Conservation (phyloP, 2,329 filamentous ascomycete species). For the Penicillium griseofulvum region DNA sequence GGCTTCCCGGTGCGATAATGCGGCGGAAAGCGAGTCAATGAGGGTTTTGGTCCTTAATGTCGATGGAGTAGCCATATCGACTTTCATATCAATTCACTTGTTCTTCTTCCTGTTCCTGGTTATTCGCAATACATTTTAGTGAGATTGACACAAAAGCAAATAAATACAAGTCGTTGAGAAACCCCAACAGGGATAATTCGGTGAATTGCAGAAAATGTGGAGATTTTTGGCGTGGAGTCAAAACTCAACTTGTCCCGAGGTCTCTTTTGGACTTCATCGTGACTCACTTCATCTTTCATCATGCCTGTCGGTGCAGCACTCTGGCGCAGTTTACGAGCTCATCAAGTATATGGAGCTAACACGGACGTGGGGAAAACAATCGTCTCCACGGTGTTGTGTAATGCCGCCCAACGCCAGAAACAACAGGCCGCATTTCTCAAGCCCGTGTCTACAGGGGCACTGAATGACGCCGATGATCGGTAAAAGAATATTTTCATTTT, state of each 20-base stretch:
- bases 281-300: slow-evolving; percentile 8
- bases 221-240: slow-evolving; percentile 5
- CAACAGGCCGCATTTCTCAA: slow-evolving; percentile 67
- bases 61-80: neutral
- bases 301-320: slow-evolving; percentile 58
- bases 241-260: slow-evolving; percentile 7
- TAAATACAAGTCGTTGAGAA: neutral
- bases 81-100: neutral
- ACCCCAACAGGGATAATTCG: slow-evolving; percentile 5
- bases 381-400: slow-evolving; percentile 69
- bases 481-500: slow-evolving; percentile 35
- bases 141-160: neutral
- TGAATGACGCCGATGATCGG: slow-evolving; percentile 68
- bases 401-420: slow-evolving; percentile 52
- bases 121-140: neutral
- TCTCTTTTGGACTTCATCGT: slow-evolving; percentile 12
- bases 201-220: slow-evolving; percentile 1
- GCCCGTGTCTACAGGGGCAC: slow-evolving; percentile 74
- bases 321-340: slow-evolving; percentile 65
- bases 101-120: neutral
- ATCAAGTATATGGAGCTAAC: slow-evolving; percentile 80
- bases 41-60: slow-evolving; percentile 16
- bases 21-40: slow-evolving; percentile 28
- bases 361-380: slow-evolving; percentile 85
- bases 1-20: slow-evolving; percentile 41